These are phyloP conservation scores for Chaetomidium leptoderma DNA, from an alignment of 495 filamentous ascomycete genomes.

Conservation along the genomic window DNA sequence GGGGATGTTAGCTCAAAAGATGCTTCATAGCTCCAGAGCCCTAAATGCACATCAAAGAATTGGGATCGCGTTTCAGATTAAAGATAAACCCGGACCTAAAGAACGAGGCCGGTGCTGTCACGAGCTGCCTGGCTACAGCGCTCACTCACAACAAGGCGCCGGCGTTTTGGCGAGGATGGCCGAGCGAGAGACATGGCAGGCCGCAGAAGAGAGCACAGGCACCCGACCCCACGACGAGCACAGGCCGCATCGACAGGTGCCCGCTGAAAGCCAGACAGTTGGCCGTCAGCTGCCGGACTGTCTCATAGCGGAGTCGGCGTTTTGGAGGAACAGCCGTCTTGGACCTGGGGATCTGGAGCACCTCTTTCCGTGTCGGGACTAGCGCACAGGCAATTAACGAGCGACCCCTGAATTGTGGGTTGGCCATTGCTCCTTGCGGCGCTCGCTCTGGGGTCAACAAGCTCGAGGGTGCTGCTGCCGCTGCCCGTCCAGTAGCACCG, in stretches of 20 bases:
- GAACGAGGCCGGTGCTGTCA: conserved; percentile 12
- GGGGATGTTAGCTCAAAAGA: not conserved
- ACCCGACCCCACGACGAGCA: not conserved
- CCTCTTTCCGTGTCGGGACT: conserved; percentile 17
- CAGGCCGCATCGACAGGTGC: no score
- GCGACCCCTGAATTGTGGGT: conserved; percentile 28
- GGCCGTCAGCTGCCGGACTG: not conserved
- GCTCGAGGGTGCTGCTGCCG: conserved; percentile 21
- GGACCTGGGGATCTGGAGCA: conserved; percentile 17
- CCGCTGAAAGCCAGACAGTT: not conserved
- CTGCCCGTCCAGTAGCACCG: conserved; percentile 30
- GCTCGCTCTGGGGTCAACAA: conserved; percentile 17
- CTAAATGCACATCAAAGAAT: not conserved
- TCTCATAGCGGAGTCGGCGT: not conserved
- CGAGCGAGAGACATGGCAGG: no score
- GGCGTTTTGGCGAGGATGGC: no score
- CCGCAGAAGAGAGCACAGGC: no score
- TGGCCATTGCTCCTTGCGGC: conserved; percentile 19
- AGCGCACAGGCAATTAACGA: conserved; percentile 22
- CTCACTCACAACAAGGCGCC: not conserved
- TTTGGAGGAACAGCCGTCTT: conserved; percentile 8
- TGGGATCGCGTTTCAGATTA: not conserved
- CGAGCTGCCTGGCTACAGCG: conserved; percentile 7
- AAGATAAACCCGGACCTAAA: not conserved
- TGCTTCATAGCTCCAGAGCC: not conserved